Conservation (phyloP, 1,284 basidiomycete genomes). For the Leccinum griseonigrum region DNA sequence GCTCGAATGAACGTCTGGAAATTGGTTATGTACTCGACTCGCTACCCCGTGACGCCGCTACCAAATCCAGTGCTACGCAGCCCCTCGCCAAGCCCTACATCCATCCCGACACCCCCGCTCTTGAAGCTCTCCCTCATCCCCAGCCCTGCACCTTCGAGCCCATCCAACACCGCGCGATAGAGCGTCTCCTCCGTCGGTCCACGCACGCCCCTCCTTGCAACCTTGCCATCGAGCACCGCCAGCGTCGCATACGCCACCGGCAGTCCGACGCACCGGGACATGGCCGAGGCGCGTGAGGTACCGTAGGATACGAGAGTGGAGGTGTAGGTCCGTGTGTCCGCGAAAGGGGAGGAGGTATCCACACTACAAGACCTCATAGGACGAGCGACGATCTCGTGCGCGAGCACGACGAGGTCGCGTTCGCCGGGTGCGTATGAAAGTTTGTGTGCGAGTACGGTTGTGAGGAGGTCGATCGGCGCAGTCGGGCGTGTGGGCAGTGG, state of each 20-base stretch:
- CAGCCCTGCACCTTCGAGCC: constrained; percentile 62
- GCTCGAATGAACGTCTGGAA: too few species aligned
- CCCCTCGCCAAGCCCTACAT: constrained; percentile 25
- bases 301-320: constrained; percentile 78
- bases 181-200: constrained; percentile 63
- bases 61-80: constrained; percentile 9
- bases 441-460: constrained; percentile 71
- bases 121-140: constrained; percentile 59
- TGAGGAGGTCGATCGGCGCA: constrained; percentile 79
- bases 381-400: constrained; percentile 73
- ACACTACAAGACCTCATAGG: too few species aligned
- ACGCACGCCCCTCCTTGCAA: constrained; percentile 57
- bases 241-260: constrained; percentile 81
- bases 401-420: constrained; percentile 84
- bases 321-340: constrained; percentile 56
- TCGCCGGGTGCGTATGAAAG: constrained; percentile 74
- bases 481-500: constrained; percentile 45
- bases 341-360: neutral
- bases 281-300: constrained; percentile 65
- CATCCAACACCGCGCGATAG: constrained; percentile 61
- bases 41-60: too few species aligned
- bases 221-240: constrained; percentile 67
- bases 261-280: constrained; percentile 87
- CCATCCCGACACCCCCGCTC: constrained; percentile 28
- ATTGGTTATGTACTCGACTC: too few species aligned